phyloP scores from a whole-genome alignment of 495 filamentous ascomycete genomes.

The Penicillium pancosmium region DNA sequence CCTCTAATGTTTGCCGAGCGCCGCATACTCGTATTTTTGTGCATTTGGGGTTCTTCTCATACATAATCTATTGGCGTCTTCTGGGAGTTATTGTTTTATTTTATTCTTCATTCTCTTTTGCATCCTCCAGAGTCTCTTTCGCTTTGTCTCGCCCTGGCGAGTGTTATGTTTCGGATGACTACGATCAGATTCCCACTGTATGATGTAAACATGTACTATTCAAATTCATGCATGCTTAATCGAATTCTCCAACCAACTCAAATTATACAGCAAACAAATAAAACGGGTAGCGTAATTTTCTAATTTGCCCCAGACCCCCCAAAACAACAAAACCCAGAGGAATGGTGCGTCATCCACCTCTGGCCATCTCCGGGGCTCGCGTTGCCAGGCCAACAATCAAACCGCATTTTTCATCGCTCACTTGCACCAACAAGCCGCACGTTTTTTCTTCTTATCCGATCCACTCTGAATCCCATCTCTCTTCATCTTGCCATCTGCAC shows the following conservation, averaged over 20 bases:
- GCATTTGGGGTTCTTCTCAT: background rate
- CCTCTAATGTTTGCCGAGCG: background rate
- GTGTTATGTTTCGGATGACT: slow-evolving; percentile 1
- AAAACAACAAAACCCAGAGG: background rate
- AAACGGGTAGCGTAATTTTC: background rate
- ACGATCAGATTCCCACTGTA: slow-evolving; percentile 17
- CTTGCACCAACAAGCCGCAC: slow-evolving; percentile 26
- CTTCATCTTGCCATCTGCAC: background rate
- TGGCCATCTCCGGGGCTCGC: background rate
- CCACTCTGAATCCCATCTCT: slow-evolving; percentile 14
- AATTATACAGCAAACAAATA: background rate
- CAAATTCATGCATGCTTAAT: slow-evolving; percentile 9
- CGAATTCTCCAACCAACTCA: slow-evolving; percentile 6
- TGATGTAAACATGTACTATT: slow-evolving; percentile 8
- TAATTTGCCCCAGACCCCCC: background rate
- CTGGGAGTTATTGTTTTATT: background rate
- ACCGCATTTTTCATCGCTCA: slow-evolving; percentile 30
- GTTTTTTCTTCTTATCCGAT: slow-evolving; percentile 35
- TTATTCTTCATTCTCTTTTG: background rate
- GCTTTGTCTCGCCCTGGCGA: background rate
- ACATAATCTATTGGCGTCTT: background rate
- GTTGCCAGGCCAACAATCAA: slow-evolving; percentile 54
- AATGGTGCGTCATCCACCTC: slow-evolving; percentile 16
- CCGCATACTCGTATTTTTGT: background rate
- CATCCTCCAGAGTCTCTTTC: background rate